Evolutionary conservation across 2,329 filamentous ascomycete genomes (phyloP).

Genomic region (Davidsoniella australis): DNA sequence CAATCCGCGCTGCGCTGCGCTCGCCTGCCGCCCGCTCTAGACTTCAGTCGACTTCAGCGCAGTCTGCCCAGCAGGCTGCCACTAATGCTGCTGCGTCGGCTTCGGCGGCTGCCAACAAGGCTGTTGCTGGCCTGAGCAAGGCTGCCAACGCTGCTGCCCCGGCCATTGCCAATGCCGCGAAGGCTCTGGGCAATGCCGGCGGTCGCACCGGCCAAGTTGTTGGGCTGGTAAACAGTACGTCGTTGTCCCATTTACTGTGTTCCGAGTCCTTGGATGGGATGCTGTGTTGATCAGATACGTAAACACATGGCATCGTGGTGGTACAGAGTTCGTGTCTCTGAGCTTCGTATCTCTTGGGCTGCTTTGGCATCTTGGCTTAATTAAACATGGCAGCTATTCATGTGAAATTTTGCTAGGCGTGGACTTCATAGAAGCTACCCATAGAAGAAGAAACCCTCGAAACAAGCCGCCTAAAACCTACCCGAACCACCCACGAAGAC

Average conservation of each 20-base stretch:
- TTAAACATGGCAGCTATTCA: neutral
- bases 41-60: slow-evolving; percentile 40
- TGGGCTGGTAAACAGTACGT: slow-evolving; percentile 72
- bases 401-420: too few species aligned
- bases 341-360: too few species aligned
- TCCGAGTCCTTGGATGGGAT: neutral
- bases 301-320: too few species aligned
- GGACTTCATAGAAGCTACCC: too few species aligned
- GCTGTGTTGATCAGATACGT: neutral
- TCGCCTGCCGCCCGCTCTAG: slow-evolving; percentile 31
- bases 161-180: slow-evolving; percentile 55
- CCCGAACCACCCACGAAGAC: neutral
- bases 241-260: neutral
- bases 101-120: slow-evolving; percentile 29
- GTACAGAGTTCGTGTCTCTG: too few species aligned
- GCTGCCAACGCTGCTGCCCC: slow-evolving; percentile 68
- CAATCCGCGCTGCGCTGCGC: slow-evolving; percentile 26
- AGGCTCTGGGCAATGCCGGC: slow-evolving; percentile 59
- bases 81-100: slow-evolving; percentile 13
- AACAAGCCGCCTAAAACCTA: too few species aligned
- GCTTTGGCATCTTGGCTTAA: neutral
- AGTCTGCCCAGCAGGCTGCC: slow-evolving; percentile 15
- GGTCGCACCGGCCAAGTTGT: slow-evolving; percentile 69
- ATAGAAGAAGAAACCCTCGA: too few species aligned
- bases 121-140: slow-evolving; percentile 64